Percentiles rank a stretch among this genome's conserved stretches.
Conservation (phyloP, 805 yeast species). For the Peterozyma toletana region DNA sequence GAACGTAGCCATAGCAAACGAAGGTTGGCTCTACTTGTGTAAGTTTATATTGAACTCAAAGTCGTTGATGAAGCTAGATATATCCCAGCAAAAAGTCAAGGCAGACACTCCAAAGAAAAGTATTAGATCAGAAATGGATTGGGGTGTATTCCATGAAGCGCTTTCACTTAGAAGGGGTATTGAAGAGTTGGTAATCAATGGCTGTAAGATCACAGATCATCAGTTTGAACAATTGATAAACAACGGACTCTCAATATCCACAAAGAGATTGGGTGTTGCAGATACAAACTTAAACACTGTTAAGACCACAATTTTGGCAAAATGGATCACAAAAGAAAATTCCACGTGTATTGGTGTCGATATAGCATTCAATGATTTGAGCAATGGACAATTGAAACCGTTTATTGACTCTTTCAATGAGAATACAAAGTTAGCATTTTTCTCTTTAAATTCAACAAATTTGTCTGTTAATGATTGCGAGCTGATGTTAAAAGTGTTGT, state of each 20-base stretch:
- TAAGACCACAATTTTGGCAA: constrained; percentile 33
- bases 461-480: constrained; percentile 29
- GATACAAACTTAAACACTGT: constrained; percentile 36
- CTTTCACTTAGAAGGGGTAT: constrained; percentile 41
- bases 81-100: constrained; percentile 49
- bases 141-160: constrained; percentile 40
- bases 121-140: constrained; percentile 41
- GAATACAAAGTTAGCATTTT: constrained; percentile 33
- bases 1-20: constrained; percentile 45
- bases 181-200: constrained; percentile 52
- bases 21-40: constrained; percentile 46
- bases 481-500: constrained; percentile 29
- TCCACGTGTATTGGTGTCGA: constrained; percentile 49
- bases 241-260: constrained; percentile 31
- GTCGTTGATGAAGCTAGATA: constrained; percentile 41
- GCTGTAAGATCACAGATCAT: constrained; percentile 39
- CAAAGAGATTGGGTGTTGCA: constrained; percentile 48
- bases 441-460: constrained; percentile 45
- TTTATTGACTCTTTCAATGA: constrained; percentile 34
- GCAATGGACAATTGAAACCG: constrained; percentile 37
- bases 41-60: constrained; percentile 36
- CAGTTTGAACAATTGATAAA: constrained; percentile 33
- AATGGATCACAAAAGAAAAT: constrained; percentile 37
- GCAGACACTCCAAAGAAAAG: constrained; percentile 30
- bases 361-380: constrained; percentile 46